Base-by-base conservation (phyloP, 768 basidiomycete genomes). In the Austroboletus eburneus region DNA sequence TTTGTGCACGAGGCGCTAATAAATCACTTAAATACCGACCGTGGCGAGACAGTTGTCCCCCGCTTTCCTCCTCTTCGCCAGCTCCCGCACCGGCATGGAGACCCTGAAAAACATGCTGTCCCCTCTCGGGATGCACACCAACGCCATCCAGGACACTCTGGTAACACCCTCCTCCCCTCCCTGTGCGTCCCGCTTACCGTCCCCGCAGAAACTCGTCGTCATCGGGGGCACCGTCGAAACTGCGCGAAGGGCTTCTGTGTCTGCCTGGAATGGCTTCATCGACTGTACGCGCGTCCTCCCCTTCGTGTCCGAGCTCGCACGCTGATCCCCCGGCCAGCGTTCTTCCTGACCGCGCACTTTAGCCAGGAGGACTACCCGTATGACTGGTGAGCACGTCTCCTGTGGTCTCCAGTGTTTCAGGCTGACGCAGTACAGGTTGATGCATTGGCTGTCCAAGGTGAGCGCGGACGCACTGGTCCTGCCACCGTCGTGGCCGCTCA, bases 201-300 rank as follows among this genome's bases (percentile, higher is more conserved):
- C 22, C 23, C 3, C 34, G 3, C 55, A 90, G 89, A 91, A 89
- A 86, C 76, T 90, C 21, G 89, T 92, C 27, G 89, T 92, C 58
- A 86, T 92, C 60, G 89, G 90, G 20, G 90, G 90, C 2, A 91
- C 90, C 0, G 85, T 91, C 18, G 89, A 91, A 63, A 91, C 88
- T 14, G 88, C 88, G 29, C 76, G 89, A 52, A 74, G 89, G 37
- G 84, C 79, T 16, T 90, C 87, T 10, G 72, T 87, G 23, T 88
- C 87, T 5, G 90, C 87, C 12, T 92, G 90, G 89, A 89, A 86
- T 64, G 87, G 87, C 30, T 91, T 92, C 60, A 77, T 92, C 4
- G 90, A 91, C 63, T 91, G 89, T 91, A 49, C 33, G 52, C 22
- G 34, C 23, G 1, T 13, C 13, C 22, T 22, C 44, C 29, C 38